Evolutionary conservation across 2,329 filamentous ascomycete genomes (phyloP).

Genomic region (Pezicula rhizophila): DNA sequence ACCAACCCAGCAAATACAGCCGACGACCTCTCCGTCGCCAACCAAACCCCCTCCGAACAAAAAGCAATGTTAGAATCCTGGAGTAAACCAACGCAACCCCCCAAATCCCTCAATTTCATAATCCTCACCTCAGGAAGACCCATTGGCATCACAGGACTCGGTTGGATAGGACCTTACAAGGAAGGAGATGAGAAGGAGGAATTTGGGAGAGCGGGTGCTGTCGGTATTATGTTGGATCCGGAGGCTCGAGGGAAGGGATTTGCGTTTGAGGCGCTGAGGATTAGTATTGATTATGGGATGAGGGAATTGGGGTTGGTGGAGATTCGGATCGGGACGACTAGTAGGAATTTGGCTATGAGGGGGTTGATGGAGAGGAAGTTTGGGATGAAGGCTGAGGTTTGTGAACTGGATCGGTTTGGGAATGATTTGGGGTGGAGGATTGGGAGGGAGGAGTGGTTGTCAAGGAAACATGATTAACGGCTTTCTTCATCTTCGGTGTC

Average conservation of each 20-base stretch:
- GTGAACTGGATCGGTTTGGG: too few species aligned
- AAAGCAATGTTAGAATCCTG: background rate
- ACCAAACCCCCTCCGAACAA: too few species aligned
- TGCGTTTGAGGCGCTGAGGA: constrained; percentile 7
- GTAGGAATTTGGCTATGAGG: constrained; percentile 4
- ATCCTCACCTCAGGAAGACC: background rate
- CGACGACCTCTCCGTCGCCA: too few species aligned
- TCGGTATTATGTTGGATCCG: constrained; percentile 5
- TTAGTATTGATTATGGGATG: constrained; percentile 7
- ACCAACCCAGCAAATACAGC: too few species aligned
- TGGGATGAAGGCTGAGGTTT: background rate
- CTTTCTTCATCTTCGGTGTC: too few species aligned
- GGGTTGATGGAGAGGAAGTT: constrained; percentile 6
- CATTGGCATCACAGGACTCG: constrained; percentile 3
- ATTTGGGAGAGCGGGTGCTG: constrained; percentile 2
- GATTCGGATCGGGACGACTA: constrained; percentile 1
- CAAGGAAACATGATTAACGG: too few species aligned
- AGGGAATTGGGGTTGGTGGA: constrained; percentile 3
- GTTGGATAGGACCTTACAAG: constrained; percentile 3
- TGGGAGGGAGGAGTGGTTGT: too few species aligned
- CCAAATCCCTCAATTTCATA: constrained; percentile 1
- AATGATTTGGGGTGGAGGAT: too few species aligned
- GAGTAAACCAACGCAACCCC: constrained; percentile 6
- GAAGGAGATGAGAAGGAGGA: background rate
- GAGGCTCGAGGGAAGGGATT: constrained; percentile 7